phyloP scores from a whole-genome alignment of 2,329 filamentous ascomycete genomes.

The Colletotrichum australisinense region DNA sequence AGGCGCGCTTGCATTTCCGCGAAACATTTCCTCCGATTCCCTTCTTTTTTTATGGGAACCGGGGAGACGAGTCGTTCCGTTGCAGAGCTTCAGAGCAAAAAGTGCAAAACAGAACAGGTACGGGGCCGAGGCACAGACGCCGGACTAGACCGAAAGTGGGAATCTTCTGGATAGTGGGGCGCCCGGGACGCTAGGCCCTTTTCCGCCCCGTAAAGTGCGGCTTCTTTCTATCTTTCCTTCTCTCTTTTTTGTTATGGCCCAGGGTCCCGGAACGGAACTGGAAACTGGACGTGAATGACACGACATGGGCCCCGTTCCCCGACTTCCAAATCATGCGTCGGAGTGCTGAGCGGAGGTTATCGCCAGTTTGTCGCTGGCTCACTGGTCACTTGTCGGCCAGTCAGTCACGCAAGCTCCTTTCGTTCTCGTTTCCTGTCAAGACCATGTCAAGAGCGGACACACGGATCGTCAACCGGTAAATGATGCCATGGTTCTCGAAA shows the following conservation, averaged over 20 bases:
- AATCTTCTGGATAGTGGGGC: conserved; percentile 2
- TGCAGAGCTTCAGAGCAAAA: neutral
- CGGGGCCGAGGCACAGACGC: conserved; percentile 17
- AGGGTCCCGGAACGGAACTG: neutral
- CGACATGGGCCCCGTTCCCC: neutral
- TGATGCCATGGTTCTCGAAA: neutral
- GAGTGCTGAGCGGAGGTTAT: neutral
- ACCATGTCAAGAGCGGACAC: neutral
- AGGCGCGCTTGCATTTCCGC: neutral
- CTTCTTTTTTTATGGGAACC: neutral
- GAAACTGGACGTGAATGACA: neutral
- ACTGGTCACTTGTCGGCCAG: no score
- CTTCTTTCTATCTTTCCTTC: neutral
- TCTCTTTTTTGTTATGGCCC: neutral
- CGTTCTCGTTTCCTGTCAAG: neutral
- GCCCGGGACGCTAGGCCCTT: neutral
- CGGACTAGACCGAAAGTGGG: conserved; percentile 24
- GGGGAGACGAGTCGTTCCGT: conserved; percentile 9
- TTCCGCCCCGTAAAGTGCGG: neutral
- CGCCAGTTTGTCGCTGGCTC: no score
- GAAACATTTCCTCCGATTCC: conserved; percentile 11
- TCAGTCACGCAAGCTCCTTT: no score
- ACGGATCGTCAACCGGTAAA: neutral
- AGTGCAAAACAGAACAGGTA: neutral
- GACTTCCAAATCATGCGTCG: conserved; percentile 28